phyloP scores from a whole-genome alignment of 805 yeast species.

The Yarrowia deformans region DNA sequence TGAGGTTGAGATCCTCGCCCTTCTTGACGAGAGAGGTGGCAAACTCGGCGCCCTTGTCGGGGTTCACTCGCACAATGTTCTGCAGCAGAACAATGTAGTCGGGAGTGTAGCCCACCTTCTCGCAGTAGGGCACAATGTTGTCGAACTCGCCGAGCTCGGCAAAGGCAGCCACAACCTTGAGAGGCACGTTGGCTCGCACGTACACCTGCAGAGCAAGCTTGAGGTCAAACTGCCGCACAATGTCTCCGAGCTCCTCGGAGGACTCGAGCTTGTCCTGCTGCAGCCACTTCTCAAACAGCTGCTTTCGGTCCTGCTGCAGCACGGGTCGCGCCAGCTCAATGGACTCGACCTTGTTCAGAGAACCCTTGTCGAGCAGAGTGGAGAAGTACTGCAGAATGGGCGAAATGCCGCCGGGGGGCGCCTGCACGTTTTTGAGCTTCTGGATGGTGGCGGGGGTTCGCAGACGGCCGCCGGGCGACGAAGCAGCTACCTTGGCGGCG shows the following conservation, averaged over 20 bases:
- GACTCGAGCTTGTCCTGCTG: constrained; percentile 92
- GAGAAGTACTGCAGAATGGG: constrained; percentile 94
- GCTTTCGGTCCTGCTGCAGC: constrained; percentile 92
- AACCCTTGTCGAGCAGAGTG: constrained; percentile 88
- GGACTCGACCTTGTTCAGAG: constrained; percentile 90
- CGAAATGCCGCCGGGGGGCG: constrained; percentile 92
- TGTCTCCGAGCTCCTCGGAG: constrained; percentile 97
- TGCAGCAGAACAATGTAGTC: constrained; percentile 90
- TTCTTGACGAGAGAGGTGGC: constrained; percentile 81
- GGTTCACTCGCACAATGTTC: constrained; percentile 86
- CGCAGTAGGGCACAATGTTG: constrained; percentile 91
- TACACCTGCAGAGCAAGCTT: constrained; percentile 91
- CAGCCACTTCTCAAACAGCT: constrained; percentile 93
- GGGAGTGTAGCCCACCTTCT: constrained; percentile 86
- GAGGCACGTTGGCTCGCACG: constrained; percentile 78
- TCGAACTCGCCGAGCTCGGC: constrained; percentile 98
- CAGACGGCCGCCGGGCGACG: constrained; percentile 77
- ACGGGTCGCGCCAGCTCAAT: constrained; percentile 95
- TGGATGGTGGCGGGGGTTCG: constrained; percentile 95
- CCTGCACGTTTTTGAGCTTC: constrained; percentile 86
- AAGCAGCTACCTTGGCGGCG: constrained; percentile 97
- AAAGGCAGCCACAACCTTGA: constrained; percentile 87
- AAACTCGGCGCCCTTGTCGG: constrained; percentile 98
- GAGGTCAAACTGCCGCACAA: constrained; percentile 85
- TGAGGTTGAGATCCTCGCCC: constrained; percentile 74